Evolutionary conservation across 495 filamentous ascomycete species (phyloP).

Genomic region (Trichocladium uniseriatum): DNA sequence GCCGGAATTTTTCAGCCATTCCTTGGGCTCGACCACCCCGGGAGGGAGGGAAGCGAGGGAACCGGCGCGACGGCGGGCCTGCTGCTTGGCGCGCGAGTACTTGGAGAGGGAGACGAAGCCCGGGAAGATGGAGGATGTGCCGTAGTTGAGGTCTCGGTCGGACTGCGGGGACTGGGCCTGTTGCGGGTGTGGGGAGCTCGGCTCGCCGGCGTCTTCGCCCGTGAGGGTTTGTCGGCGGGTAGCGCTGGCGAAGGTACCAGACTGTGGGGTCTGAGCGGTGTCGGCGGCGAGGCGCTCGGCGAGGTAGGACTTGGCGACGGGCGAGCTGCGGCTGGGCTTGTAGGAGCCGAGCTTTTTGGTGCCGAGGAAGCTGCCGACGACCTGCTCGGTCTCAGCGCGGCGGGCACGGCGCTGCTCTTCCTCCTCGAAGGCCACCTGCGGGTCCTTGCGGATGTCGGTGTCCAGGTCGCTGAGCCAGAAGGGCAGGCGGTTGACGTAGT

Average conservation of each 20-base stretch:
- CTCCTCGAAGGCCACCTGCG: slow-evolving; percentile 80
- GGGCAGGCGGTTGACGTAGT: slow-evolving; percentile 88
- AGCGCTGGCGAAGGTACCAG: slow-evolving; percentile 7
- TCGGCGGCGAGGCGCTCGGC: slow-evolving; percentile 39
- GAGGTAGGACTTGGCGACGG: slow-evolving; percentile 46
- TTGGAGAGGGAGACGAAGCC: slow-evolving; percentile 60
- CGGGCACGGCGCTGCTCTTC: slow-evolving; percentile 74
- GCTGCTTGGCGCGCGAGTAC: slow-evolving; percentile 50
- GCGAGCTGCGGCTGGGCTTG: slow-evolving; percentile 52
- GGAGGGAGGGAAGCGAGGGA: slow-evolving; percentile 49
- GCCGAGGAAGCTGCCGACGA: slow-evolving; percentile 74
- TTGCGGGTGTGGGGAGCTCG: slow-evolving; percentile 21
- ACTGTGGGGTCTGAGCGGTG: slow-evolving; percentile 13
- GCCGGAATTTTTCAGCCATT: slow-evolving; percentile 87
- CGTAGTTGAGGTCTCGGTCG: slow-evolving; percentile 30
- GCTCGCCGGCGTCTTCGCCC: slow-evolving; percentile 16
- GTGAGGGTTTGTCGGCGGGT: slow-evolving; percentile 4
- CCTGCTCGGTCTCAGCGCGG: slow-evolving; percentile 75
- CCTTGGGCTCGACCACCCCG: slow-evolving; percentile 72
- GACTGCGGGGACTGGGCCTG: neutral
- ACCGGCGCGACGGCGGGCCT: neutral
- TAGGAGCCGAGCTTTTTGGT: slow-evolving; percentile 40
- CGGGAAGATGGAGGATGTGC: slow-evolving; percentile 54
- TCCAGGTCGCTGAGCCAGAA: slow-evolving; percentile 92
- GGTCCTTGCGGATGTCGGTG: slow-evolving; percentile 86